phyloP scores from a whole-genome alignment of 1,284 basidiomycete species.

The Boletus sp. region DNA sequence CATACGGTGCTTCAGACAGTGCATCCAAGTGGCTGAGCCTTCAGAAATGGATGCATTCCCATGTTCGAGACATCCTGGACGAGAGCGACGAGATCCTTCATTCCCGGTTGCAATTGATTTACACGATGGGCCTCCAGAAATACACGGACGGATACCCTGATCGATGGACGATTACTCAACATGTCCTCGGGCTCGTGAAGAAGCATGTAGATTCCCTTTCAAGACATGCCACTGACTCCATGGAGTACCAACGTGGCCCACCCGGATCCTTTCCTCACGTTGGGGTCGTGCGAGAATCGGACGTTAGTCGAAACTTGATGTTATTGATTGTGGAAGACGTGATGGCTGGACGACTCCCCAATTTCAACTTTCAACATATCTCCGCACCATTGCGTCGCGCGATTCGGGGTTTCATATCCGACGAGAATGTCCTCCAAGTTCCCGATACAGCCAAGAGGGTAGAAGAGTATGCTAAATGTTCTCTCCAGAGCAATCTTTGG shows the following conservation, averaged over 20 bases:
- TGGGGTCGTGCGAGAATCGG: too few relatives aligned
- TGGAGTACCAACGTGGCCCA: too few relatives aligned
- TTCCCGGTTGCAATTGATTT: neutral
- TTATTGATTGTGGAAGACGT: constrained; percentile 24
- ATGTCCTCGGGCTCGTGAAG: constrained; percentile 3
- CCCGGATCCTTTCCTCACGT: too few relatives aligned
- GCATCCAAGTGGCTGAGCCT: too few relatives aligned
- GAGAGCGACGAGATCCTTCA: too few relatives aligned
- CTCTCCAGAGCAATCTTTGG: constrained; percentile 26
- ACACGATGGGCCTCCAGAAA: too few relatives aligned
- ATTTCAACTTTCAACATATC: constrained; percentile 15
- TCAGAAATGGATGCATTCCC: too few relatives aligned
- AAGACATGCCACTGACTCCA: too few relatives aligned
- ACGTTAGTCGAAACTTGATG: too few relatives aligned
- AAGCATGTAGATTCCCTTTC: too few relatives aligned
- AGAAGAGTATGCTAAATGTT: constrained; percentile 8
- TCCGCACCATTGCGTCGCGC: constrained; percentile 8
- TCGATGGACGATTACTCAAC: constrained; percentile 45
- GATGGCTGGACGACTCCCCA: constrained; percentile 23
- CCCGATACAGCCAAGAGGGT: neutral
- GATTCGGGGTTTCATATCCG: constrained; percentile 24
- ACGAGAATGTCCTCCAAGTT: neutral
- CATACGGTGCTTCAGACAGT: neutral
- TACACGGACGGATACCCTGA: constrained; percentile 26
- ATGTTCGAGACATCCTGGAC: too few relatives aligned